Base-by-base conservation (phyloP, 148 eudicot species). In the Diospyros lotus region DNA sequence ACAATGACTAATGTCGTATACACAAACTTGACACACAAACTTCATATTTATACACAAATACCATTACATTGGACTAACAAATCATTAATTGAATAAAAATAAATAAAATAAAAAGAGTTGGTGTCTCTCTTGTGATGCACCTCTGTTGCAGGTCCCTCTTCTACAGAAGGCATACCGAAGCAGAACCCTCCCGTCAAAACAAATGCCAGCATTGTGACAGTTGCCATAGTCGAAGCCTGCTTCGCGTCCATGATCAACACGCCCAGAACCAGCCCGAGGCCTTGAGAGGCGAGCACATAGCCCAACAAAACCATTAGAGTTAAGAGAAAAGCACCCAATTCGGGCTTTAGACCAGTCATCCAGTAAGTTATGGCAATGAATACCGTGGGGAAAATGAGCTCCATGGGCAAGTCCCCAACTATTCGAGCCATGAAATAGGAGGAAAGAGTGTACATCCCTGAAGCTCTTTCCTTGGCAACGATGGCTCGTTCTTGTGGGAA, bases 191-290 rank as follows among this genome's bases (percentile, higher is more conserved):
- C n/a, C n/a, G n/a, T n/a, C n/a, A n/a, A n/a, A n/a, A n/a, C n/a
- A n/a, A n/a, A n/a, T n/a, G n/a, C n/a, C n/a, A n/a, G n/a, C n/a
- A n/a, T n/a, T 4, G 85, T 86, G 14, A 95, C 86, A 0, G 98
- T 90, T 2, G 87, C 98, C 28, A 95, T 66, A 0, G 97, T 95
- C 2, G 99, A 87, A 1, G 99, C 99, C 66, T 86, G 84, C 74
- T 92, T 93, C 11, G 93, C 96, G 42, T 95, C 99, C 99, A 95
- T 93, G 75, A 95, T 90, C 14, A 89, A 75, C 2, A 97, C 99
- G 0, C 99, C 99, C 5, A 95, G 76, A 10, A 91, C 90, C 0
- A 93, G 85, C 17, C 97, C 99, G 5, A 95, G 88, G 28, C 99
- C 99, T 69, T 89, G 94, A 4, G 93, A 95, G 9, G 89, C 97